These are phyloP conservation scores for Arctium lappa DNA, from an alignment of 129 eudicot genomes.

Conservation along the genomic window DNA sequence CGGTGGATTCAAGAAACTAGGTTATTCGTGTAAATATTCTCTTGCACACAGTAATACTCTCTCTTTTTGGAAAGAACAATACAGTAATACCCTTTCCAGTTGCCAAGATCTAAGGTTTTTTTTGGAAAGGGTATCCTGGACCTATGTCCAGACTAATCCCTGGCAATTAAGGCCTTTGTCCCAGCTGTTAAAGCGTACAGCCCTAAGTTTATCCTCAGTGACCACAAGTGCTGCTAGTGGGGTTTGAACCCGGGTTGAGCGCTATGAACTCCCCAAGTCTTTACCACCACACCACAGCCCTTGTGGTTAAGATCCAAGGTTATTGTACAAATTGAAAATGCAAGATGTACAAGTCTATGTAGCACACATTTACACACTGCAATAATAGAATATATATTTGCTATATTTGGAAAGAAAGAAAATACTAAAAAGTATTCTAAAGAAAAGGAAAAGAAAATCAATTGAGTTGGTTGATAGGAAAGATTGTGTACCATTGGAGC, in stretches of 20 bases:
- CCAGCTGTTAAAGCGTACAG: too few species aligned
- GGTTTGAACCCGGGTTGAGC: too few species aligned
- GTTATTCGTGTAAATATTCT: neutral
- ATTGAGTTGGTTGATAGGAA: neutral
- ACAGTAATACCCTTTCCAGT: neutral
- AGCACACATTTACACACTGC: too few species aligned
- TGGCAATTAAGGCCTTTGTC: too few species aligned
- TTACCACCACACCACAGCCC: too few species aligned
- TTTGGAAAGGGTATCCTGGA: too few species aligned
- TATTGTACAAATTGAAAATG: neutral
- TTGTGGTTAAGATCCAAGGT: neutral
- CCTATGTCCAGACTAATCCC: too few species aligned
- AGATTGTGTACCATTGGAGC: neutral
- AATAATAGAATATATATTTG: neutral
- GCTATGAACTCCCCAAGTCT: too few species aligned
- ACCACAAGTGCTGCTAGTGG: too few species aligned
- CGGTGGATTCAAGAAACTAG: neutral
- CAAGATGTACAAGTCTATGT: conserved; percentile 1
- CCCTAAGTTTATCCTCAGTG: too few species aligned
- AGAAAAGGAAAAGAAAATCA: neutral
- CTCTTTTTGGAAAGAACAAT: neutral
- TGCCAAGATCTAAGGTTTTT: neutral
- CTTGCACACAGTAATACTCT: neutral
- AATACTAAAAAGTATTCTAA: too few species aligned
- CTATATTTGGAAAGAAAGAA: neutral